Evolutionary conservation across 208 protist species (phyloP).

Genomic region (Crithidia sp.): DNA sequence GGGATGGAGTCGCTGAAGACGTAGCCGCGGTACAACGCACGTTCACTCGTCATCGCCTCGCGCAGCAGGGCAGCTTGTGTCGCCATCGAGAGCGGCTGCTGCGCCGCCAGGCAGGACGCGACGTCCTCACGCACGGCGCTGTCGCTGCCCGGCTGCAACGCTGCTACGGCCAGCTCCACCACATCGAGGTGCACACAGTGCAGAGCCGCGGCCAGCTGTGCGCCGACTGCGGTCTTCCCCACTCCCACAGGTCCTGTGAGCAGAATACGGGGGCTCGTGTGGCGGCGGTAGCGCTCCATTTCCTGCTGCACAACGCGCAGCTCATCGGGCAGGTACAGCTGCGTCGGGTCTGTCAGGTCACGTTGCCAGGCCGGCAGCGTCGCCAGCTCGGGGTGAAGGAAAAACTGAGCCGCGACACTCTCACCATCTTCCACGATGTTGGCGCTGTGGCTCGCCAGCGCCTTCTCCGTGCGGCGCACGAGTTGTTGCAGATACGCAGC

Average conservation of each 20-base stretch:
- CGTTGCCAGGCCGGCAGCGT: constrained; percentile 32
- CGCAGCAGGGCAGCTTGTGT: constrained; percentile 60
- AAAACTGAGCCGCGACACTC: constrained; percentile 35
- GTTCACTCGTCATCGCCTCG: constrained; percentile 35
- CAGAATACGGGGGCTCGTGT: constrained; percentile 57
- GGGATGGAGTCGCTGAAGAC: constrained; percentile 76
- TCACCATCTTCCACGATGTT: not conserved
- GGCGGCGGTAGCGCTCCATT: constrained; percentile 36
- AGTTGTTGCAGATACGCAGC: constrained; percentile 58
- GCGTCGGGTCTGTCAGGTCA: constrained; percentile 49
- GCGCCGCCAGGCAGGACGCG: constrained; percentile 27
- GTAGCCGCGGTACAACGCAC: constrained; percentile 69
- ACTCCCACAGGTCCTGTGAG: constrained; percentile 50
- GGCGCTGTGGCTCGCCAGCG: constrained; percentile 12
- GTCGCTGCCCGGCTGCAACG: not conserved
- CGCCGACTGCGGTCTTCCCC: constrained; percentile 63
- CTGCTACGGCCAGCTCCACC: constrained; percentile 52
- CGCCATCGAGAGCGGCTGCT: constrained; percentile 47
- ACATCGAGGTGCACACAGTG: constrained; percentile 73
- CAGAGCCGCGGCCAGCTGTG: constrained; percentile 56
- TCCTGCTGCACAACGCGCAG: constrained; percentile 56
- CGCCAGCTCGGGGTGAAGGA: constrained; percentile 29
- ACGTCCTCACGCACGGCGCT: constrained; percentile 33
- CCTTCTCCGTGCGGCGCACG: constrained; percentile 32
- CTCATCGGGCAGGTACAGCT: constrained; percentile 70